Evolutionary conservation across 2,329 filamentous ascomycete genomes (phyloP), one percentile per base, ranked within the genome.

Genomic region (Fusarium zealandicum): DNA sequence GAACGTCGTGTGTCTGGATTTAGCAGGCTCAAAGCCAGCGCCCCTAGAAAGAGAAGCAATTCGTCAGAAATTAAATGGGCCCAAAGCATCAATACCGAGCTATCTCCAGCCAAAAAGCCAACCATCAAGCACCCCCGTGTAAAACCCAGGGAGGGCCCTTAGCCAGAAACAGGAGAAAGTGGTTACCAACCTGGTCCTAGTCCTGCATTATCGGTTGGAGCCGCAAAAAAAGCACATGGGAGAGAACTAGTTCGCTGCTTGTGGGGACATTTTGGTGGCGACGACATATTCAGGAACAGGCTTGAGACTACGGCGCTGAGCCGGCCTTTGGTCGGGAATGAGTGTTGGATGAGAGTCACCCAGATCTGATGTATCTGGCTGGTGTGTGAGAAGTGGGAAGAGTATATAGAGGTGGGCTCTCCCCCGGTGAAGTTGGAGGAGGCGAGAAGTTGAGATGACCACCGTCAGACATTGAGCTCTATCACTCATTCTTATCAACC

Each of bases 81-180:
- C 55, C 38, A 52, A 54, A 48, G 45, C 47, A n/a, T 22, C 32
- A 59, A 64, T 39, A 59, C 66, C 66, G 66, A 68, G 44, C 52
- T 67, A 68, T 67, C 64, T 47, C 65, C 65, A 48, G 46, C 35
- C 27, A 37, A 20, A 28, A 33, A 43, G 13, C 20, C 6, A 35
- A 10, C 18, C 17, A 40, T 35, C 49, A 14, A 30, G 4, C 31
- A 37, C 27, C 16, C 32, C 33, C 39, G 33, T 17, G 44, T 20
- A 44, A 46, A 52, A 47, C 32, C 25, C 28, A 20, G 35, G 39
- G 45, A 18, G n/a, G 33, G 35, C 5, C 20, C 20, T 20, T 20
- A 20, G 20, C 20, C 6, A 20, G 20, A 38, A 37, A n/a, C n/a
- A 45, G 39, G 22, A 33, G 39, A 41, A 43, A 30, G 16, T 8